phyloP scores from a whole-genome alignment of 2,329 filamentous ascomycete genomes.

The Neoscytalidium dimidiatum region DNA sequence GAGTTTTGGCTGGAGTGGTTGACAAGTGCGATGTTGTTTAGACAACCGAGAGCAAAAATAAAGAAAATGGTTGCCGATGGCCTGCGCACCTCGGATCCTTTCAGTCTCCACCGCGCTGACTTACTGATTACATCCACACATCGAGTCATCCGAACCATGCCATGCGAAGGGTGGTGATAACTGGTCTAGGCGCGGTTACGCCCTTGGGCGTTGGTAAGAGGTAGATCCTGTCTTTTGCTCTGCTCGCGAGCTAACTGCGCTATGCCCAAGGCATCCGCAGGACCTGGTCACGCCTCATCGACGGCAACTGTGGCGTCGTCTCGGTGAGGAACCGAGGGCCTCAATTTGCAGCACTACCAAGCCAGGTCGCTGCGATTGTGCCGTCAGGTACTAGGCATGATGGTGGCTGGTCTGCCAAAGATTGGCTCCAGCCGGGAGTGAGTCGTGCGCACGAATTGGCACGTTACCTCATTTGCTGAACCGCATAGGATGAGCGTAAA shows the following conservation, averaged over 20 bases:
- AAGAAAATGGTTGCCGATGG: background rate
- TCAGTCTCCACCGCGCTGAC: background rate
- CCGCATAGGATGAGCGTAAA: slow-evolving; percentile 64
- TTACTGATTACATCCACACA: slow-evolving; percentile 2
- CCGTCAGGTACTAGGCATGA: slow-evolving; percentile 55
- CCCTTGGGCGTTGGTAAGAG: slow-evolving; percentile 74
- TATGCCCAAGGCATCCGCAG: slow-evolving; percentile 60
- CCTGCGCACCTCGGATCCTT: background rate
- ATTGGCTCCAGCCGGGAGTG: slow-evolving; percentile 46
- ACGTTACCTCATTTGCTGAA: slow-evolving; percentile 42
- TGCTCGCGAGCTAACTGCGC: background rate
- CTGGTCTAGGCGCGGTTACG: slow-evolving; percentile 52
- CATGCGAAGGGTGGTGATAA: slow-evolving; percentile 53
- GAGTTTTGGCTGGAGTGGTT: background rate
- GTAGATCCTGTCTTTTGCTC: background rate
- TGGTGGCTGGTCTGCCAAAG: slow-evolving; percentile 49
- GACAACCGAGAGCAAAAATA: background rate
- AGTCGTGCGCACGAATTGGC: slow-evolving; percentile 17
- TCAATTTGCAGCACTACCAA: slow-evolving; percentile 73
- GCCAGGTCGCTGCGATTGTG: slow-evolving; percentile 81
- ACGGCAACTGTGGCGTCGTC: slow-evolving; percentile 77
- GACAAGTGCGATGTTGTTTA: background rate
- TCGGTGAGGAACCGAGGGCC: slow-evolving; percentile 66
- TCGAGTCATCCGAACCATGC: slow-evolving; percentile 13
- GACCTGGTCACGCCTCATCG: slow-evolving; percentile 80